These are phyloP conservation scores for Tulasnella sp. DNA, from an alignment of 768 basidiomycete species.

Conservation along the genomic window DNA sequence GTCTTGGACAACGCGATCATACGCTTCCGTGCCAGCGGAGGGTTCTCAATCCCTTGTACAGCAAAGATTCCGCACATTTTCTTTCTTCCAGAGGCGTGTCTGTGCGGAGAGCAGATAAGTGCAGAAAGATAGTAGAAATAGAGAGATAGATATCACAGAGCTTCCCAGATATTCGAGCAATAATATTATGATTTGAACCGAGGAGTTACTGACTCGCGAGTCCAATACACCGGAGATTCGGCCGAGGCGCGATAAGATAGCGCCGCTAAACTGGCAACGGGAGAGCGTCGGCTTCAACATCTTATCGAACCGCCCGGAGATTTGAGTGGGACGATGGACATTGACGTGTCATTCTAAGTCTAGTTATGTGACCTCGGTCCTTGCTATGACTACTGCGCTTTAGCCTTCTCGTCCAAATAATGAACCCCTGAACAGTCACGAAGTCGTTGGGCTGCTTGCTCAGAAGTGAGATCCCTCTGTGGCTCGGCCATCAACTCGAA, in stretches of 20 bases:
- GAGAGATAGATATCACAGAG: no score
- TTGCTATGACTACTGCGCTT: no score
- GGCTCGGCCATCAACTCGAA: conserved; percentile 87
- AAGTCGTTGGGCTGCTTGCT: conserved; percentile 66
- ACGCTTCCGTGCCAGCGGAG: conserved; percentile 52
- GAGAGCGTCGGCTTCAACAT: no score
- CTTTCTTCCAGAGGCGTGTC: not conserved
- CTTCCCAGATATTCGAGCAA: no score
- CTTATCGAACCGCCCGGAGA: no score
- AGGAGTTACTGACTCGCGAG: not conserved
- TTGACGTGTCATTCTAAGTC: no score
- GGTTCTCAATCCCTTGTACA: conserved; percentile 66
- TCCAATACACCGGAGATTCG: not conserved
- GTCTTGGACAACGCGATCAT: conserved; percentile 81
- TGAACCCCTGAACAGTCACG: conserved; percentile 48
- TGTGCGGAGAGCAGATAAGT: not conserved
- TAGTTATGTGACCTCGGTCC: no score
- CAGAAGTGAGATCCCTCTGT: conserved; percentile 81
- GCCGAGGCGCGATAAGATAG: no score
- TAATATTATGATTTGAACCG: not conserved
- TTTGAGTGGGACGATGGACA: no score
- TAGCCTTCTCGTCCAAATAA: conserved; percentile 31
- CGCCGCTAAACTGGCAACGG: no score
- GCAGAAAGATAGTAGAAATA: no score
- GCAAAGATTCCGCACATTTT: conserved; percentile 90